Evolutionary conservation across 2,329 filamentous ascomycete species (phyloP), one percentile per base, ranked within the genome.

Genomic region (Coleophoma crateriformis): DNA sequence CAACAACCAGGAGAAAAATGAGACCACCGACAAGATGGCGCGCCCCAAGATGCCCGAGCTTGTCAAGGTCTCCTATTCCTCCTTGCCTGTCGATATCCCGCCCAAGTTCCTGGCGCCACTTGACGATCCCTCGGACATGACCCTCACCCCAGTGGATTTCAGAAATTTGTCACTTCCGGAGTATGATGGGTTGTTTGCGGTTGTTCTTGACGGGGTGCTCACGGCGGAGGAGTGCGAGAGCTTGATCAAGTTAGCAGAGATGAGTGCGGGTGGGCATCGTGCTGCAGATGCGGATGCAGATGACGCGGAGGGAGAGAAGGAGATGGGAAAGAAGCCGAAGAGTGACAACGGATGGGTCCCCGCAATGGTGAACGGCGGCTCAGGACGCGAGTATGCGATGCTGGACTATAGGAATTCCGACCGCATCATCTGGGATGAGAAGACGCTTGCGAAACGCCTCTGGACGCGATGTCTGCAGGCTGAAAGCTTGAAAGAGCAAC

Each of bases 401-500:
- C 70, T 76, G 1, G 74, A 80, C 5, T 79, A 79, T 45, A 76
- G 88, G 14, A 83, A 87, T 52, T 85, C 85, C 59, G 84, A 84
- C 13, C 77, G 88, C 4, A 88, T 91, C 54, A 85, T 94, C 57
- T 88, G 83, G 78, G 87, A 94, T 61, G 68, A 77, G 13, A 71
- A 75, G 45, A 77, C 78, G 1, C 56, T 92, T 1, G 83, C 81
- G 0, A 73, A 78, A 20, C 77, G 79, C 19, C 59, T 94, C 0
- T 85, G 85, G 76, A 71, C 68, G 38, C 75, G 88, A 10, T 77
- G 85, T 2, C 62, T 73, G 17, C 67, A 77, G 19, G 56, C 64
- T 42, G 64, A 70, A 2, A 72, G 71, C 1, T 56, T 81, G 33
- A 56, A 54, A 14, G 68, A 73, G 33, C 57, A 67, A 46, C 56